Evolutionary conservation across 2,329 filamentous ascomycete species (phyloP), one percentile per base, ranked within the genome.

Genomic region (Colletotrichum sp.): DNA sequence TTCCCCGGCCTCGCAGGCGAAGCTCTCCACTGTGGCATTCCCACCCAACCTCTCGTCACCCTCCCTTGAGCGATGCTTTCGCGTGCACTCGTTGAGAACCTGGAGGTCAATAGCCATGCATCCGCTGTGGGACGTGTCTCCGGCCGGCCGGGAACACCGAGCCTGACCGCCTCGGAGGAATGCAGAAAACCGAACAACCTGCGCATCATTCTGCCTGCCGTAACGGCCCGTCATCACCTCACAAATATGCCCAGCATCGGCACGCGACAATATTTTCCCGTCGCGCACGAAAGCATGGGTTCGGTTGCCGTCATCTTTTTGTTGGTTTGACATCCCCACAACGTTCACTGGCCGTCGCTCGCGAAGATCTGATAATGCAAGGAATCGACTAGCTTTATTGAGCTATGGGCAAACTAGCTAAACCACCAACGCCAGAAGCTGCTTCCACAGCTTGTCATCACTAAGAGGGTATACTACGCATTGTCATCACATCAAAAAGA

Each of bases 401-500:
- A 59, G 55, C 72, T 72, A 65, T 39, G 49, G 52, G n/a, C 32
- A 52, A 21, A 63, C 72, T 75, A 76, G 7, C 39, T 65, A 73
- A 28, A 52, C 63, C 44, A 59, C 64, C 39, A 76, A 73, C 73
- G 55, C 72, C 68, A n/a, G 18, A 24, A 49, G 18, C 39, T 18
- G 24, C 34, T 52, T 24, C 28, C 18, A 6, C 21, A 49, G 10
- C 16, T 8, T 13, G 1, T 65, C 28, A 13, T 75, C 72, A 67
- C 68, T 62, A 66, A 30, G 28, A 36, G 59, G 44, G 52, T 18
- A 52, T 52, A 36, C 16, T 62, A 68, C 18, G 28, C 44, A 64
- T 28, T 44, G 79, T 78, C 82, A 81, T 86, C 85, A 87, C 85
- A 84, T 84, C 84, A 79, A 68, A 79, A 76, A 80, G 78, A 80